phyloP scores from a whole-genome alignment of 352 stramenopile species.

The Poterioochromonas sp. region DNA sequence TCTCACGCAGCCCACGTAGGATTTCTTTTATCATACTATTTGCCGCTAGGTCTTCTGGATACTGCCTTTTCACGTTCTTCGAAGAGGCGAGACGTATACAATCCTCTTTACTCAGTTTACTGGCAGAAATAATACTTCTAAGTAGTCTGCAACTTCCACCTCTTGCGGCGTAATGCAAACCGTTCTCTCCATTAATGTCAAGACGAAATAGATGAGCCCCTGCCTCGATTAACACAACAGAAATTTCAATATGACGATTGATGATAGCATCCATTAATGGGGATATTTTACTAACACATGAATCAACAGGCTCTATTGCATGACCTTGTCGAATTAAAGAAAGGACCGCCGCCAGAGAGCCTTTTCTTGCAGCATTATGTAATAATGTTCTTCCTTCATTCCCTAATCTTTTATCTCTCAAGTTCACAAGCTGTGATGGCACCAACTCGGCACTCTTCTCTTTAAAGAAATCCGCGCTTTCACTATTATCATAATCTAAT shows the following conservation, averaged over 20 bases:
- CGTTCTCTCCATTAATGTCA: slow-evolving; percentile 25
- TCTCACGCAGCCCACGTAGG: neutral
- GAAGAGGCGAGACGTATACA: neutral
- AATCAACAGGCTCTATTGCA: slow-evolving; percentile 11
- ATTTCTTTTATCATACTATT: slow-evolving; percentile 26
- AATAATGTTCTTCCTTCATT: slow-evolving; percentile 33
- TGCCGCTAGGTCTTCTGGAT: slow-evolving; percentile 11
- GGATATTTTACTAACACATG: neutral
- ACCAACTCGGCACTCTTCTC: slow-evolving; percentile 9
- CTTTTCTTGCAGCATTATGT: slow-evolving; percentile 26
- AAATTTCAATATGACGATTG: neutral
- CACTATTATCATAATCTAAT: slow-evolving; percentile 16
- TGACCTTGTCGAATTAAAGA: slow-evolving; percentile 23
- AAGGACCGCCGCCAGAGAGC: neutral
- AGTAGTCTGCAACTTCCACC: neutral
- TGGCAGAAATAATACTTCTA: neutral
- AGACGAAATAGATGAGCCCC: neutral
- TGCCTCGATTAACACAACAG: neutral
- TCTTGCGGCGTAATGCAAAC: slow-evolving; percentile 5
- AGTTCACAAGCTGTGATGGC: neutral
- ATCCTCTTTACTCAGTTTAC: neutral
- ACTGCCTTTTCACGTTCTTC: neutral
- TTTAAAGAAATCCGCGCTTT: slow-evolving; percentile 7
- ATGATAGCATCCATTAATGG: slow-evolving; percentile 25
- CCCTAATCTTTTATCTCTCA: slow-evolving; percentile 11